Evolutionary conservation across 2,329 filamentous ascomycete genomes (phyloP), one percentile per base, ranked within the genome.

Genomic region (Aquanectria penicillioides): DNA sequence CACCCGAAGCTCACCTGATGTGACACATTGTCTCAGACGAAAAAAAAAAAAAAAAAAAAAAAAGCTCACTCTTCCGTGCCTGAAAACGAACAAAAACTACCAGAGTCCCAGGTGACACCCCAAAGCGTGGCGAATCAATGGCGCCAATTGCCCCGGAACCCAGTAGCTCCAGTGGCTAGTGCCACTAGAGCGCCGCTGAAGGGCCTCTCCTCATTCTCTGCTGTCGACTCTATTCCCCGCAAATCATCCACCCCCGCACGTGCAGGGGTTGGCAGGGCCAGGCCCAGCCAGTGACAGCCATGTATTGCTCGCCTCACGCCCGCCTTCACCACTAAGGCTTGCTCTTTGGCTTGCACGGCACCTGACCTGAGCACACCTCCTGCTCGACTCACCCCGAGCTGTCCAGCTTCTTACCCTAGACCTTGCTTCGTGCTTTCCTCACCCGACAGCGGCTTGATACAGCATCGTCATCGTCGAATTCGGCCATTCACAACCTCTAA

Each of bases 231-330:
- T 37, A 48, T 53, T 57, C 62, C 62, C 61, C 59, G 56, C 59
- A 63, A n/a, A 60, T 51, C 49, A 61, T 44, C 51, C 53, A 64
- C 63, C 63, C 64, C 64, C 63, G 63, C 64, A 67, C 59, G 44
- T 20, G 50, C 61, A 61, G 56, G 63, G 61, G 49, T 57, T 41
- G 47, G 17, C 51, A 40, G 48, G 56, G 47, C 54, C 59, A 43
- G 25, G 50, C 50, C 47, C 15, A 31, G 52, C 34, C 57, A 49
- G 50, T n/a, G 44, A 44, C 44, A 51, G 38, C 17, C 37, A 46
- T 29, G 40, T 44, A 29, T 47, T 34, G 47, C 53, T 7, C 28
- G 48, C 18, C 49, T 31, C 49, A 62, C 59, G 36, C 28, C 52
- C 61, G 57, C 56, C 60, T 47, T 36, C 54, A 47, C 41, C 33